Evolutionary conservation across 306 rosid genomes (phyloP), one percentile per base, ranked within the genome.

Genomic region (Fragaria ananassa): DNA sequence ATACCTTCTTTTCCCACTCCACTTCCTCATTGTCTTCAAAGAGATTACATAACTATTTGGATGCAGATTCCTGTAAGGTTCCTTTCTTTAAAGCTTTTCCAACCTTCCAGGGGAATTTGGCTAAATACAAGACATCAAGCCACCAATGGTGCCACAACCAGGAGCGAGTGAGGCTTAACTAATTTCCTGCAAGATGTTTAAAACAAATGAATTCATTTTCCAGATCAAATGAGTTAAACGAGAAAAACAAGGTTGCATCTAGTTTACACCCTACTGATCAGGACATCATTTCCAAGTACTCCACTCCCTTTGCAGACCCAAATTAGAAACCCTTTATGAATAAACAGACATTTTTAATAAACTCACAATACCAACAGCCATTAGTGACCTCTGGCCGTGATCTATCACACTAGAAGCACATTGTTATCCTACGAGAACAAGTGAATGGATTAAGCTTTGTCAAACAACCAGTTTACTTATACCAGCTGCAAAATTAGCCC

Each of bases 151-250:
- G 35, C 76, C 51, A 15, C 39, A 9, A 42, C 25, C 6, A 56
- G 41, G 10, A 39, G 50, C 14, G 1, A 29, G 68, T 2, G 56
- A 8, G 39, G 68, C 65, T 41, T 31, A 47, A 25, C 41, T 23
- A 25, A 73, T 41, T 57, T 42, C 77, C 68, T 73, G 54, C 77
- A 57, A 41, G 42, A 15, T 54, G 66, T 57, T 57, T 15, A 29
- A 25, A 21, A 41, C 17, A 10, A 25, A 57, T 57, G 42, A 57
- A 49, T 73, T 73, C 46, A 1, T 5, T 37, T 39, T 58, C 19
- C 21, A 72, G 13, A 51, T 11, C 18, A 35, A 5, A 50, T 57
- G 39, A 4, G 6, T 10, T 11, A 23, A 57, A 57, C 1, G 3
- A 2, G 3, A 57, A 25, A 60, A 19, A 53, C 11, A 53, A 19